Conservation (phyloP, 2,329 filamentous ascomycete species). For the Diaporthe vexans region DNA sequence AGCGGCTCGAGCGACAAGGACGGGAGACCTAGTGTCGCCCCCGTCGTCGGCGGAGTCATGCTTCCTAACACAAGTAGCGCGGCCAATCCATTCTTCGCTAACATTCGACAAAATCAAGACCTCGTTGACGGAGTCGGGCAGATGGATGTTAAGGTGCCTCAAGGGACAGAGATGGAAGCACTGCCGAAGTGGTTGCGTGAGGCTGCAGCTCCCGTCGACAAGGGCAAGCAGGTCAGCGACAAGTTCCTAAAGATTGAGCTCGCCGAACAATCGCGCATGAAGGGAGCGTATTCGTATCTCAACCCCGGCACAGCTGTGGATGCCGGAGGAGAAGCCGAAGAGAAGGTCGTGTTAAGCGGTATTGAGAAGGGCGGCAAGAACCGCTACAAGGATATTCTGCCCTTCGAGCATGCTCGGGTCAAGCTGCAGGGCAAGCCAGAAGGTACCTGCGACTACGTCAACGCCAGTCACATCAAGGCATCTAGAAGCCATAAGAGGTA, state of each 20-base stretch:
- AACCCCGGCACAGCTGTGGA: constrained; percentile 55
- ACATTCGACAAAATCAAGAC: constrained; percentile 97
- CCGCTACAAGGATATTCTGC: constrained; percentile 97
- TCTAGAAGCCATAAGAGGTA: constrained; percentile 90
- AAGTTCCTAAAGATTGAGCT: constrained; percentile 89
- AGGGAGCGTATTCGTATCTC: constrained; percentile 74
- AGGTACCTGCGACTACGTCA: constrained; percentile 91
- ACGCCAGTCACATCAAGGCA: constrained; percentile 88
- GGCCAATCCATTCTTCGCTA: constrained; percentile 92
- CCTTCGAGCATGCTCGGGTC: constrained; percentile 94
- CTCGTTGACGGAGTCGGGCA: constrained; percentile 94
- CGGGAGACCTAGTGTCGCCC: constrained; percentile 66
- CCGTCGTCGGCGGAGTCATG: constrained; percentile 90
- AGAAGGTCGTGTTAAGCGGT: constrained; percentile 81
- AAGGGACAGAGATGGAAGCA: constrained; percentile 58
- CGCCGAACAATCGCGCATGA: constrained; percentile 92
- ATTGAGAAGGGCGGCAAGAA: constrained; percentile 97
- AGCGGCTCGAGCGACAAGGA: constrained; percentile 57
- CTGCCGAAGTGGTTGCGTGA: constrained; percentile 84
- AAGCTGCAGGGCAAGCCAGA: constrained; percentile 77
- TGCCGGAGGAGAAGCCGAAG: constrained; percentile 44
- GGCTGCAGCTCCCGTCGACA: constrained; percentile 75
- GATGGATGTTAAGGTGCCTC: constrained; percentile 68
- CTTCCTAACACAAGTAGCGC: constrained; percentile 79
- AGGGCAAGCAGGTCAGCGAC: constrained; percentile 84